Conservation (phyloP, 2,329 filamentous ascomycete species). For the Epichloe festucae region DNA sequence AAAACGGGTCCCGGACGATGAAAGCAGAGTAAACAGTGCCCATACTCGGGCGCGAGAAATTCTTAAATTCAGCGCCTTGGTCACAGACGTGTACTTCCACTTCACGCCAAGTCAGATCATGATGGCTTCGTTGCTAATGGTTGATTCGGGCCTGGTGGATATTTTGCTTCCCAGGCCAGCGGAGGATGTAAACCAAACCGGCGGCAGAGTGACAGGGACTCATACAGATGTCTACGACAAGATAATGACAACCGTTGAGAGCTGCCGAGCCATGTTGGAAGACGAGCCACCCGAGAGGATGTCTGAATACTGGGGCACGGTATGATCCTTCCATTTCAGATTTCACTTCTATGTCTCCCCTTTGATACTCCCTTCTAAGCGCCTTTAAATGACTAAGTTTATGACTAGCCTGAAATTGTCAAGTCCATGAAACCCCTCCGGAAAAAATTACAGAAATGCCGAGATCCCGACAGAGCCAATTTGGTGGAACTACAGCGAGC, state of each 20-base stretch:
- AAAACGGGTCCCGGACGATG: conserved; percentile 50
- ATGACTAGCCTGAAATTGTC: conserved; percentile 27
- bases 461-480: conserved; percentile 62
- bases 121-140: conserved; percentile 66
- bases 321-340: conserved; percentile 16
- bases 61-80: conserved; percentile 65
- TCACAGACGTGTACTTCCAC: conserved; percentile 95
- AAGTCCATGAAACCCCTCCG: conserved; percentile 42
- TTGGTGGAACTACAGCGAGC: conserved; percentile 55
- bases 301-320: conserved; percentile 40
- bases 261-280: conserved; percentile 41
- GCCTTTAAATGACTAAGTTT: not conserved
- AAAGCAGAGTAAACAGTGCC: conserved; percentile 40
- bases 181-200: conserved; percentile 14
- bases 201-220: conserved; percentile 11
- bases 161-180: conserved; percentile 30
- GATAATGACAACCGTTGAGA: conserved; percentile 34
- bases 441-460: conserved; percentile 59
- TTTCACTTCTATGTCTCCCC: not conserved
- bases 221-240: conserved; percentile 27
- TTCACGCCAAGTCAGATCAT: conserved; percentile 92
- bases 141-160: conserved; percentile 51
- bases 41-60: conserved; percentile 62
- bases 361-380: too few relatives aligned
- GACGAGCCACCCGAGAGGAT: conserved; percentile 44